Evolutionary conservation across 139 green algal species (phyloP).

Genomic region (Nannochloris sp.): DNA sequence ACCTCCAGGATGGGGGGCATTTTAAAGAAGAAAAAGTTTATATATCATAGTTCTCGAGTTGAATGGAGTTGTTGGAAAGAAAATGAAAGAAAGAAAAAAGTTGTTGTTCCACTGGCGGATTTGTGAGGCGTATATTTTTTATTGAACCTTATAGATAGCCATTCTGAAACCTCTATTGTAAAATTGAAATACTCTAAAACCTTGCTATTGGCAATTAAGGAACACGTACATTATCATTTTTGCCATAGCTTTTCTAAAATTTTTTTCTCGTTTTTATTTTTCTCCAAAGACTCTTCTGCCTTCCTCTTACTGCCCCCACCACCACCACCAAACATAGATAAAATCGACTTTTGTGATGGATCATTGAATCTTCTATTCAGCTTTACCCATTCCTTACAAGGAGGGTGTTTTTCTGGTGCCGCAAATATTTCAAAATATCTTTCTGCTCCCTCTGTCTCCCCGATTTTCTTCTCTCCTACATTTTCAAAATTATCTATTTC

Average conservation of each 20-base stretch:
- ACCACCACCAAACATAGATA: constrained; percentile 42
- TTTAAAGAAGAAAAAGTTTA: background rate
- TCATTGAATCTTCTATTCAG: constrained; percentile 36
- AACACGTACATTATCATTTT: background rate
- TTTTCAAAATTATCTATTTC: no score
- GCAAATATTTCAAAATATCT: no score
- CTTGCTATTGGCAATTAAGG: background rate
- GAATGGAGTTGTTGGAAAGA: background rate
- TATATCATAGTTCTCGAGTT: background rate
- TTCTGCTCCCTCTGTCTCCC: no score
- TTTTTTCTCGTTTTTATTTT: background rate
- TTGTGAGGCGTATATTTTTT: no score
- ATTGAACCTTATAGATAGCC: no score
- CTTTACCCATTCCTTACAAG: constrained; percentile 4
- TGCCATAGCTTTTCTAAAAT: background rate
- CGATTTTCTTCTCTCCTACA: no score
- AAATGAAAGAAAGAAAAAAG: background rate
- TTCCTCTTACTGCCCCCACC: no score
- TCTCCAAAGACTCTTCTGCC: background rate
- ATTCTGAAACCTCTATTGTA: no score
- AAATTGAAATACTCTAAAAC: no score
- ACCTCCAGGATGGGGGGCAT: background rate
- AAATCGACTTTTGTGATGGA: constrained; percentile 33
- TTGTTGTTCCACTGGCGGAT: no score
- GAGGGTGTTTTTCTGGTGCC: background rate